Base-by-base conservation (phyloP, 2,329 filamentous ascomycete genomes). In the Cladosporium sp. region DNA sequence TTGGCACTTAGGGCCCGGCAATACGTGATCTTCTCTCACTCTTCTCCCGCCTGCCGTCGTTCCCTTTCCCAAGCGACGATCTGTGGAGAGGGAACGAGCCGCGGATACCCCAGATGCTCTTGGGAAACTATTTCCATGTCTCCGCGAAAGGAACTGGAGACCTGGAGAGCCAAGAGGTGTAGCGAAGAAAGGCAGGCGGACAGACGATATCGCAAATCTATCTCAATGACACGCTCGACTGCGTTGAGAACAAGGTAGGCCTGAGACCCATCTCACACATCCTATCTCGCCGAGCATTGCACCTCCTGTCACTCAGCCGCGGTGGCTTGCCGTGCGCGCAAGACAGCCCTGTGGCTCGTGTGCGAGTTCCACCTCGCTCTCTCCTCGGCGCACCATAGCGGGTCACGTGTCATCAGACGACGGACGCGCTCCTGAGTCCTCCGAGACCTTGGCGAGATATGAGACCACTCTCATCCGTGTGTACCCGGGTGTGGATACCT, bases 51-150 rank as follows among this genome's bases (percentile, higher is more conserved):
- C 31, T 62, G 56, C 56, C 56, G 56, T 46, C 21, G 29, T 31
- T 55, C 52, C 52, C 59, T 52, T 23, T 52, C 31, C 59, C 44
- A 52, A 35, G 46, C 61, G 50, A 46, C 61, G 61, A 63, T 57
- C 59, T 63, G 61, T 63, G 61, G 61, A 63, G 61, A 63, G 61
- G 61, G 50, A 55, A 31, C 61, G 50, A 53, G 61, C 61, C 61
- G 61, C 61, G 40, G 12, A 62, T 62, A 63, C 61, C 61, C 61
- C 61, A 63, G 61, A 55, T 63, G 50, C 50, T 63, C 40, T 21
- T 18, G 58, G 40, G 35, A 29, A 33, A 52, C 29, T 49, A 40
- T 62, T 52, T 26, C 60, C 60, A 37, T 35, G 23, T 62, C 49
- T 55, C 60, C 60, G 60, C 60, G 31, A 33, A 55, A 31, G 26